Percentiles rank a stretch among this genome's conserved stretches.
Conservation (phyloP, 345 rosid genomes). For the Brassica nigra region DNA sequence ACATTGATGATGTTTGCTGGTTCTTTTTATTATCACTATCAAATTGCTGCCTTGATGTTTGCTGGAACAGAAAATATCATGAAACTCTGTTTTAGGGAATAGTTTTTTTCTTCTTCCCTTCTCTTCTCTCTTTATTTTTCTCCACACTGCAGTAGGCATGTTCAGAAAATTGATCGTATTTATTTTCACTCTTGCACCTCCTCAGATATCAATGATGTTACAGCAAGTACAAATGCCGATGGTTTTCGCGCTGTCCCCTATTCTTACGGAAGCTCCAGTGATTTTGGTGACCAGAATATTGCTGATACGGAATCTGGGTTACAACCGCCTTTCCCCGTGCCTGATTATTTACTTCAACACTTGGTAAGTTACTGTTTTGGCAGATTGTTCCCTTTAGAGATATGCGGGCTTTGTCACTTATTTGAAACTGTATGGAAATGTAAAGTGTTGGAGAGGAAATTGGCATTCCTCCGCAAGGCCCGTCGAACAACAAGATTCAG, state of each 20-base stretch:
- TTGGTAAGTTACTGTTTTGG: conserved; percentile 61
- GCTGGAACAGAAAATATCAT: neutral
- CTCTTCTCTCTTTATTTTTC: neutral
- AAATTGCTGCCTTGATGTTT: neutral
- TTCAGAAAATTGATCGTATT: conserved; percentile 22
- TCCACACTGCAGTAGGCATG: neutral
- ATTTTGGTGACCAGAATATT: conserved; percentile 44
- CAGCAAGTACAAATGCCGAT: conserved; percentile 41
- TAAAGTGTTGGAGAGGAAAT: no score
- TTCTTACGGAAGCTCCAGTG: conserved; percentile 66
- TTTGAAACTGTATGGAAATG: conserved; percentile 56
- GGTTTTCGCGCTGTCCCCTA: conserved; percentile 67
- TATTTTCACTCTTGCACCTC: conserved; percentile 25
- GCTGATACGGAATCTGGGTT: conserved; percentile 56
- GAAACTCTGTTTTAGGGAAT: neutral
- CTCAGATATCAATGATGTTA: conserved; percentile 49
- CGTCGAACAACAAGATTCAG: no score
- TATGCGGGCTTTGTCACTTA: conserved; percentile 42
- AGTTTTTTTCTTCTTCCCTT: neutral
- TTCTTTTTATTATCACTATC: neutral
- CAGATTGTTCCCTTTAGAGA: conserved; percentile 20
- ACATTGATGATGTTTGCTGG: neutral
- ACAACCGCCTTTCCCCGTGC: conserved; percentile 72
- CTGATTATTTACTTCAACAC: conserved; percentile 67
- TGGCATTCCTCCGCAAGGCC: no score